Evolutionary conservation across 495 filamentous ascomycete genomes (phyloP).

Genomic region (Penicillium simplicissimum): DNA sequence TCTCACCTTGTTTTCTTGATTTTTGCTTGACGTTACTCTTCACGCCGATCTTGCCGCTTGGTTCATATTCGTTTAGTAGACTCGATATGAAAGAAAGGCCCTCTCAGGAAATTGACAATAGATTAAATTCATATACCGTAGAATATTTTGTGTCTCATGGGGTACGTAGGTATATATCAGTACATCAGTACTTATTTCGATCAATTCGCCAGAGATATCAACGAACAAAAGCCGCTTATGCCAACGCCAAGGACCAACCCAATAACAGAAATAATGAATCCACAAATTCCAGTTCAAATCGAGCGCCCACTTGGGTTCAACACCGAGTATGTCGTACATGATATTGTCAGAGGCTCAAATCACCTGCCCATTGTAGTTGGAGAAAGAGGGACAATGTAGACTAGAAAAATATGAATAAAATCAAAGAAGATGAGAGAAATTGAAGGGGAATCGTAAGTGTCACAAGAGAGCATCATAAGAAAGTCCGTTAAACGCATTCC

Average conservation of each 20-base stretch:
- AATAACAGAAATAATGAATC: background rate
- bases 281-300: background rate
- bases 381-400: background rate
- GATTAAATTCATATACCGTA: background rate
- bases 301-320: conserved; percentile 10
- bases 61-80: background rate
- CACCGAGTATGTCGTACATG: conserved; percentile 23
- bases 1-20: background rate
- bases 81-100: background rate
- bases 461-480: conserved; percentile 6
- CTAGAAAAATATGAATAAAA: background rate
- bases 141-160: background rate
- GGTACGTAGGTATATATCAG: background rate
- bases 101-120: background rate
- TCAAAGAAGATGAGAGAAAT: conserved; percentile 1
- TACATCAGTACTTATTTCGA: background rate
- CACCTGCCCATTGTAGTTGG: conserved; percentile 15
- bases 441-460: conserved; percentile 14
- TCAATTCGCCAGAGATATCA: conserved; percentile 19
- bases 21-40: background rate
- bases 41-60: background rate
- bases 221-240: conserved; percentile 6
- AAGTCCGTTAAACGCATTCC: conserved; percentile 8
- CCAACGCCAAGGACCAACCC: conserved; percentile 4
- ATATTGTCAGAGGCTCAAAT: conserved; percentile 15